phyloP scores from a whole-genome alignment of 805 yeast species.

The Cyberlindnera bimundalis region DNA sequence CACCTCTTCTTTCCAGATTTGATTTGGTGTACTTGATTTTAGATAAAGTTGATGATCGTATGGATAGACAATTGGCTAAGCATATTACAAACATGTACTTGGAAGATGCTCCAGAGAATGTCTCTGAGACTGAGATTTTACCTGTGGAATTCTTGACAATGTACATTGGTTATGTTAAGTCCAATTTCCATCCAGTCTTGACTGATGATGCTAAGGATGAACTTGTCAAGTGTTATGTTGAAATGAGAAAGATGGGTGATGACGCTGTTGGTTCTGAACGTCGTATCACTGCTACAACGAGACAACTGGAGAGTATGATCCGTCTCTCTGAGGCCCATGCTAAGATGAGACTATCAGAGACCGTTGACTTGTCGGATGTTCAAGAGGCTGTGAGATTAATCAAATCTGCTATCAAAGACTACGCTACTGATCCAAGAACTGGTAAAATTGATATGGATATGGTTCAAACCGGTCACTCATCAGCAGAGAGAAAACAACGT shows the following conservation, averaged over 20 bases:
- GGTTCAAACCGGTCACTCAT: constrained; percentile 92
- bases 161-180: constrained; percentile 94
- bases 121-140: constrained; percentile 60
- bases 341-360: constrained; percentile 76
- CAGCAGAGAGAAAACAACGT: constrained; percentile 74
- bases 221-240: constrained; percentile 84
- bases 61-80: constrained; percentile 82
- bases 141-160: constrained; percentile 85
- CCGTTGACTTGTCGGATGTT: constrained; percentile 79
- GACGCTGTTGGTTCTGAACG: constrained; percentile 82
- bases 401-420: constrained; percentile 91
- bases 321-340: constrained; percentile 96
- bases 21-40: constrained; percentile 89
- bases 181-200: constrained; percentile 73
- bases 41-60: constrained; percentile 84
- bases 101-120: constrained; percentile 80
- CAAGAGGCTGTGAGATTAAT: constrained; percentile 91
- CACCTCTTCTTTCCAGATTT: constrained; percentile 90
- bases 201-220: constrained; percentile 79
- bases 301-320: constrained; percentile 95
- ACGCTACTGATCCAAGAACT: constrained; percentile 96
- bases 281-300: constrained; percentile 95
- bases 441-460: constrained; percentile 97
- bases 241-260: constrained; percentile 91
- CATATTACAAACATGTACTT: constrained; percentile 91